Percentiles rank a stretch among this genome's conserved stretches.
Conservation (phyloP, 441 rosid species). For the Corymbia citriodora region DNA sequence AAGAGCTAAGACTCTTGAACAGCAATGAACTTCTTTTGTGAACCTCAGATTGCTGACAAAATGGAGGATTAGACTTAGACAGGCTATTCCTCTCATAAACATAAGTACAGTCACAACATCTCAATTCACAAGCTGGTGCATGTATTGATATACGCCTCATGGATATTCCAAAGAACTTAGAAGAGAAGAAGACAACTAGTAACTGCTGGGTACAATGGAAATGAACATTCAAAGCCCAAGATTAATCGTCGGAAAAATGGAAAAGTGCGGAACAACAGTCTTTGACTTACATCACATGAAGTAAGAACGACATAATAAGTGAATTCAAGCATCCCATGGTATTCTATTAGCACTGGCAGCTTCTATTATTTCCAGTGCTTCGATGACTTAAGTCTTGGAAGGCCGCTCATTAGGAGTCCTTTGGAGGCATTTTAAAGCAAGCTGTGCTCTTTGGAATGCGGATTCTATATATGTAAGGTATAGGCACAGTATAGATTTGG, state of each 20-base stretch:
- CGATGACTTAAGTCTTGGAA: background rate
- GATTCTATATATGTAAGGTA: background rate
- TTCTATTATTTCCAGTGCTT: background rate
- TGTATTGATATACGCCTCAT: background rate
- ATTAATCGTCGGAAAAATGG: background rate
- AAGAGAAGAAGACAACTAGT: background rate
- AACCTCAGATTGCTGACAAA: background rate
- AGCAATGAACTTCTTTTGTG: background rate
- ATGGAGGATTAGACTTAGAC: too few species aligned
- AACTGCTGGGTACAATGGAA: background rate
- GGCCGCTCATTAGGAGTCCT: background rate
- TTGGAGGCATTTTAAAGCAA: background rate
- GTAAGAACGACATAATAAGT: background rate
- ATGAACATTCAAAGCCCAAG: background rate
- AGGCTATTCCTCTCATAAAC: too few species aligned
- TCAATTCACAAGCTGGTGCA: background rate
- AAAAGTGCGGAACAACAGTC: background rate
- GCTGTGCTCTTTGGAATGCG: background rate
- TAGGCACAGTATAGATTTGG: background rate
- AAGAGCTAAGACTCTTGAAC: background rate
- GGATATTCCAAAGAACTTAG: background rate
- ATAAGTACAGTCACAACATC: background rate
- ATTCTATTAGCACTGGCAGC: background rate
- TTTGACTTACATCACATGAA: background rate
- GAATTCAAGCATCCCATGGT: background rate